Conservation (phyloP, 2,329 filamentous ascomycete genomes). For the Fonsecaea pedrosoi region DNA sequence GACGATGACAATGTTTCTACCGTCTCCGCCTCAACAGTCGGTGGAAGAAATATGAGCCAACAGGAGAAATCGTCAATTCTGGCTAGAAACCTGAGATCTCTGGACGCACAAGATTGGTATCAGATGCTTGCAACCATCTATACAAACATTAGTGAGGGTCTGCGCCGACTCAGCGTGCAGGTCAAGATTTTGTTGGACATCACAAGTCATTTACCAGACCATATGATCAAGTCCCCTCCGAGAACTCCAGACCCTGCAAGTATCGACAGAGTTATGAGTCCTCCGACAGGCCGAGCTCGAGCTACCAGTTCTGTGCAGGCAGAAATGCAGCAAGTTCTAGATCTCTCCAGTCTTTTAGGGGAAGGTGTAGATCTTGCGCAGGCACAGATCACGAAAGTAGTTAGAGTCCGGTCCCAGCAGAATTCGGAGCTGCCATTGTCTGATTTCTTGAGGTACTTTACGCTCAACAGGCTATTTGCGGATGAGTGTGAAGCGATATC, state of each 20-base stretch:
- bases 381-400: constrained; percentile 67
- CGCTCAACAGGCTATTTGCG: constrained; percentile 67
- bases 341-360: constrained; percentile 69
- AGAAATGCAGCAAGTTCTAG: constrained; percentile 67
- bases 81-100: constrained; percentile 81
- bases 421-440: constrained; percentile 61
- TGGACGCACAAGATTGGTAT: constrained; percentile 86
- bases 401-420: constrained; percentile 69
- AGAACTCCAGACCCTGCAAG: constrained; percentile 51
- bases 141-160: constrained; percentile 82
- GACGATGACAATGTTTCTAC: constrained; percentile 94
- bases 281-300: constrained; percentile 29
- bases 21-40: constrained; percentile 80
- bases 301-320: constrained; percentile 53
- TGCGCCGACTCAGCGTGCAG: constrained; percentile 85
- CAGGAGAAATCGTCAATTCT: constrained; percentile 90
- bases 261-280: constrained; percentile 31
- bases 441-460: constrained; percentile 68
- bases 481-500: constrained; percentile 72
- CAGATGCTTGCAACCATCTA: constrained; percentile 82
- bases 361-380: constrained; percentile 72
- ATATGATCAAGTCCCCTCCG: constrained; percentile 55
- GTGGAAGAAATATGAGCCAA: constrained; percentile 72
- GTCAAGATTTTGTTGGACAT: constrained; percentile 95
- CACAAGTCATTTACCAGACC: constrained; percentile 67